A percentile compares a stretch with the other conserved stretches of the same genome.
Conservation (phyloP, 2,329 filamentous ascomycete genomes). For the Colletotrichum truncatum region DNA sequence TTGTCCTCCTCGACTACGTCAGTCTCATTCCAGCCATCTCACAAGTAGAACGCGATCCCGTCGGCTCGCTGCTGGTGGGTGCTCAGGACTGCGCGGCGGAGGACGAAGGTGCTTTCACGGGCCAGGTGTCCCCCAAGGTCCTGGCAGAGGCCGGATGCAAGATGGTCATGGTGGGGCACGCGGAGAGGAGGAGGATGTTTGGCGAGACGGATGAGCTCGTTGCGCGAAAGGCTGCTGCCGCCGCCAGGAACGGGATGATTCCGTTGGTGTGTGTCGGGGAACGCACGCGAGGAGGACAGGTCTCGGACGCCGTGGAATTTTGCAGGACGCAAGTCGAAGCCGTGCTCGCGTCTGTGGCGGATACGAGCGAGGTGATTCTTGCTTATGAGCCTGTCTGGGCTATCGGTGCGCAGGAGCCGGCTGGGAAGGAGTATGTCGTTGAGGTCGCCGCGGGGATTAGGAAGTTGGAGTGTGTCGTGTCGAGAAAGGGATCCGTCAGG, state of each 20-base stretch:
- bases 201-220: conserved; percentile 75
- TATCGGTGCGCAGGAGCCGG: conserved; percentile 79
- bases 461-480: conserved; percentile 56
- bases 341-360: conserved; percentile 68
- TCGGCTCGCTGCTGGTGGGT: conserved; percentile 72
- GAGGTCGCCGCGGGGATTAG: conserved; percentile 75
- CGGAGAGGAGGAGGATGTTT: conserved; percentile 77
- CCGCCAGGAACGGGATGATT: conserved; percentile 73
- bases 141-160: conserved; percentile 73
- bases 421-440: conserved; percentile 77
- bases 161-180: conserved; percentile 83
- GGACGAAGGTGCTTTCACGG: conserved; percentile 77
- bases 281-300: conserved; percentile 56
- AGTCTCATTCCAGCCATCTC: conserved; percentile 64
- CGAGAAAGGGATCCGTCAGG: conserved; percentile 65
- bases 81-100: conserved; percentile 81
- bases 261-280: conserved; percentile 86
- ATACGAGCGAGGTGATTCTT: conserved; percentile 76
- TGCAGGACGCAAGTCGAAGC: conserved; percentile 72
- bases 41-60: no score
- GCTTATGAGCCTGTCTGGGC: conserved; percentile 93
- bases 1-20: conserved; percentile 81
- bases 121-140: conserved; percentile 76
- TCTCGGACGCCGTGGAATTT: conserved; percentile 70
- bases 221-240: conserved; percentile 74